Base-by-base conservation (phyloP, 139 green algal genomes). In the Chlamydomonas urium region DNA sequence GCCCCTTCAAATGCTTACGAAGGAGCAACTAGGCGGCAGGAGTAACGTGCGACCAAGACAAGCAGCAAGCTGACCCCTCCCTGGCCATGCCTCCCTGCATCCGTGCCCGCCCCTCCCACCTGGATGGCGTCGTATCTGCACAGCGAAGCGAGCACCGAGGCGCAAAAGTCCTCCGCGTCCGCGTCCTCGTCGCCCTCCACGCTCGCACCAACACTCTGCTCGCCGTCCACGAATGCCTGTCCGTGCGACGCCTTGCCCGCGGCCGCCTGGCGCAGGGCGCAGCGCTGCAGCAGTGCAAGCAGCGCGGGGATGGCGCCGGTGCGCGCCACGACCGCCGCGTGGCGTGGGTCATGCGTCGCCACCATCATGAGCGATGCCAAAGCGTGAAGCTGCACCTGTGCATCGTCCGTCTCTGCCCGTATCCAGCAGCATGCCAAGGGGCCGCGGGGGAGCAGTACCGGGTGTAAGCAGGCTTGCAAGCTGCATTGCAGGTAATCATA, bases 321-420 rank as follows among this genome's bases (percentile, higher is more conserved):
- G 50, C 50, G 50, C 4, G 50, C 50, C 38, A 84, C 66, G 21
- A 84, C 79, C 14, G 74, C 74, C 31, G 79, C 79, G 57, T 84
- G 74, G 3, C 79, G 50, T 47, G 76, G 23, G 38, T 84, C 79
- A 2, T 31, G 21, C 17, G 77, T 72, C 1, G 35, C 57, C 33
- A 84, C 17, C 74, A 84, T 65, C 38, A 84, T 65, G 29, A 84
- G 66, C 0, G 38, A 42, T 0, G 74, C 74, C 38, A 84, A n/a
- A 2, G 35, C 62, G 50, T 84, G 42, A 50, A 50, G 42, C 42
- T 50, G 42, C 14, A 14, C 42, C 78, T 5, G 57, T 76, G 31
- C 58, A 36, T 1, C 69, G 45, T 37, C 75, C 75, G 36, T 38
- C 37, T 10, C 37, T 58, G 61, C 48, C 72, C 0, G 34, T 29